Evolutionary conservation across 441 rosid genomes (phyloP).

Genomic region (Croton laevigatus): DNA sequence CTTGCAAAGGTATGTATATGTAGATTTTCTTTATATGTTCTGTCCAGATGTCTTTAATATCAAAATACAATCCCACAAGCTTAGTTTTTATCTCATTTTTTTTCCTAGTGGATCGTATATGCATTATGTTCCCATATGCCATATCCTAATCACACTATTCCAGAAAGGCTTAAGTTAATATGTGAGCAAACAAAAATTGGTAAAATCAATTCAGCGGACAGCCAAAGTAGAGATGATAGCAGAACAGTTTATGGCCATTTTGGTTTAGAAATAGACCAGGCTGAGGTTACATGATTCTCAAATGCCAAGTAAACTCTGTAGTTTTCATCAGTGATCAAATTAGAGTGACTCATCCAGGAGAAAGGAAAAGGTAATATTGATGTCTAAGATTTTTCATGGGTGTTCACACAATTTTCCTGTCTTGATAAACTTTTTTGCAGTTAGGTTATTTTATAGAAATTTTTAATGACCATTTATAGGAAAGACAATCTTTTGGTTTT

Average conservation of each 20-base stretch:
- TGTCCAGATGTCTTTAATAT: not conserved
- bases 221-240: not conserved
- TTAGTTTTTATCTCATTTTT: not conserved
- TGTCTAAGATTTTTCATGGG: not conserved
- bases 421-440: no score
- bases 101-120: not conserved
- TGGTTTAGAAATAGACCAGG: not conserved
- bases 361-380: not conserved
- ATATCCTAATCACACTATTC: not conserved
- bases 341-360: not conserved
- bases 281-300: not conserved
- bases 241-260: not conserved
- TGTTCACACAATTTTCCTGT: no score
- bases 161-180: not conserved
- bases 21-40: not conserved
- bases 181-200: not conserved
- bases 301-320: not conserved
- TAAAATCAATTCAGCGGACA: not conserved
- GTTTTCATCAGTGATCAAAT: not conserved
- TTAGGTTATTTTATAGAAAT: no score
- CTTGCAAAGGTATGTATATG: slow-evolving; percentile 37
- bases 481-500: no score
- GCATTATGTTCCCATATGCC: not conserved
- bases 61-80: not conserved
- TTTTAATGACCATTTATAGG: no score